phyloP scores from a whole-genome alignment of 1,284 basidiomycete genomes.

The Fistulinella cinereoalba region DNA sequence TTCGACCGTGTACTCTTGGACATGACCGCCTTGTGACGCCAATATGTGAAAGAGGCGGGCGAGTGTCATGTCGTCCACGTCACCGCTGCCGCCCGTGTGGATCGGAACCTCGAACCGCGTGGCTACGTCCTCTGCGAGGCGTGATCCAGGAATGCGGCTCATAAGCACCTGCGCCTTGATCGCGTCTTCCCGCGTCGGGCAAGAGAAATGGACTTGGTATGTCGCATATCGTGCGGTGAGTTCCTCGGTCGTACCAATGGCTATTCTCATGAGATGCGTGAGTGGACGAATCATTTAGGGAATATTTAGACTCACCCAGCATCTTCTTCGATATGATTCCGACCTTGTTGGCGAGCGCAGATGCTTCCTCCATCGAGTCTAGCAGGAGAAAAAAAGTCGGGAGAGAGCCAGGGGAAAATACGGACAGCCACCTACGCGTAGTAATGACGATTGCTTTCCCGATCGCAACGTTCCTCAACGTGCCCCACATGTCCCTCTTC shows the following conservation, averaged over 20 bases:
- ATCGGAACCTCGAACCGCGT: slow-evolving; percentile 78
- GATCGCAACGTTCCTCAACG: slow-evolving; percentile 59
- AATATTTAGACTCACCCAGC: slow-evolving; percentile 46
- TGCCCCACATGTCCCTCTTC: slow-evolving; percentile 81
- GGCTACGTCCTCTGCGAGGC: slow-evolving; percentile 72
- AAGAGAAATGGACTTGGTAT: slow-evolving; percentile 78
- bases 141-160: slow-evolving; percentile 58
- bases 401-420: background rate
- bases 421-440: slow-evolving; percentile 48
- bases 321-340: slow-evolving; percentile 69
- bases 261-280: slow-evolving; percentile 27
- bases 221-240: slow-evolving; percentile 65
- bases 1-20: slow-evolving; percentile 67
- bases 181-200: slow-evolving; percentile 59
- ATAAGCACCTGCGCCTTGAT: slow-evolving; percentile 57
- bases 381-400: slow-evolving; percentile 2
- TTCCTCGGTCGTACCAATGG: slow-evolving; percentile 64
- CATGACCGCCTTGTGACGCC: slow-evolving; percentile 48
- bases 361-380: slow-evolving; percentile 86
- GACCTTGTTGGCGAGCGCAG: slow-evolving; percentile 69
- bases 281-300: background rate
- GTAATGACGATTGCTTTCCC: slow-evolving; percentile 69
- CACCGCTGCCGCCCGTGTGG: slow-evolving; percentile 13
- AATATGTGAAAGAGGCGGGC: slow-evolving; percentile 56
- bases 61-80: slow-evolving; percentile 39